Evolutionary conservation across 495 filamentous ascomycete genomes (phyloP), one percentile per base, ranked within the genome.

Genomic region (Hyaloscypha finlandica): DNA sequence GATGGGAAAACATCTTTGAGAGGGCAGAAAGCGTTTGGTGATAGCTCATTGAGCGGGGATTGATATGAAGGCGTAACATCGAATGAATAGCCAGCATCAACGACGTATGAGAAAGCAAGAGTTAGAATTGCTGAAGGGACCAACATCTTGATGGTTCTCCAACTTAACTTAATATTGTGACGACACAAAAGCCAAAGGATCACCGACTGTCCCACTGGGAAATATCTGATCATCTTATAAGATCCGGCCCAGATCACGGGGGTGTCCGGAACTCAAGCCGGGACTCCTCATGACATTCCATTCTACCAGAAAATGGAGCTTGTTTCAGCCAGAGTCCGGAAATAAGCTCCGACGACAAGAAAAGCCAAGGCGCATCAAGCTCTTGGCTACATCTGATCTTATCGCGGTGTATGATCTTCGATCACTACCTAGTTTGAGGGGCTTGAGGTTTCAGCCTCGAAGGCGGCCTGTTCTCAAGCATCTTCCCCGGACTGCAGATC

Each of bases 361-460:
- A 39, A 55, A 55, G 61, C 48, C 51, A 55, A 39, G 32, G 30
- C 22, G 19, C 54, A 48, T 55, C 51, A 64, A 22, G 32, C 48
- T 56, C 19, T 56, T 37, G 20, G 33, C 61, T 35, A 37, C 61
- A 64, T 64, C 51, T 56, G 61, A 64, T 22, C 1, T 37, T 45
- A 39, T 64, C 19, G 6, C 9, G 19, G 0, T 55, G 14, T n/a
- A 8, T 33, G 14, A 32, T 53, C 29, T 53, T 19, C 19, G 39
- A 53, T 31, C 30, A 3, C n/a, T 19, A 12, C n/a, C 20, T 3
- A 1, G 39, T 31, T 31, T 42, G 48, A 63, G 60, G 42, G 22
- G 14, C 31, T 29, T 33, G 0, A 8, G 60, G 42, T 63, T 63
- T 48, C 42, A 52, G 19, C 11, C 45, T 32, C 25, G 22, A 32